These are phyloP conservation scores for Xylaria sp. DNA, from an alignment of 2,329 filamentous ascomycete genomes.

Conservation along the genomic window DNA sequence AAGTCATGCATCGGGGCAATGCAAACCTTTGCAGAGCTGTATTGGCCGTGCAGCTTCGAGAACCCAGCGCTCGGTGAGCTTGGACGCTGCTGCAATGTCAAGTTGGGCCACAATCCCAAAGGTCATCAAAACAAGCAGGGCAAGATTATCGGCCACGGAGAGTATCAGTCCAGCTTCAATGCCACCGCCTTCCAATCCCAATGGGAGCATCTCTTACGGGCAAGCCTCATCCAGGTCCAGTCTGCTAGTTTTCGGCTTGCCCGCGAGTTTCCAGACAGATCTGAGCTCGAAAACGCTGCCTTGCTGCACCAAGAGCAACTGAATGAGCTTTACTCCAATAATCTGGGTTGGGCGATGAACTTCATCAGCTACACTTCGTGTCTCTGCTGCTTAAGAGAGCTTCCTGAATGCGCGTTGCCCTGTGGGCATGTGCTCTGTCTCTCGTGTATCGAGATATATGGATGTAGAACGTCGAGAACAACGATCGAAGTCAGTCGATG, in stretches of 20 bases:
- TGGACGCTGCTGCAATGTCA: constrained; percentile 41
- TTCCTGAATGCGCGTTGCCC: constrained; percentile 41
- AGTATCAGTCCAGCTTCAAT: constrained; percentile 40
- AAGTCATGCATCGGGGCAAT: constrained; percentile 39
- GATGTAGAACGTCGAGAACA: constrained; percentile 39
- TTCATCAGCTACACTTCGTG: constrained; percentile 42
- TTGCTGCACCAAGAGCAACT: constrained; percentile 41
- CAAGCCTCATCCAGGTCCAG: constrained; percentile 39
- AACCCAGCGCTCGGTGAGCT: constrained; percentile 35
- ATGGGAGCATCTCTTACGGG: constrained; percentile 40
- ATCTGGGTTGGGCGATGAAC: constrained; percentile 36
- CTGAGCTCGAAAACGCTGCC: constrained; percentile 40
- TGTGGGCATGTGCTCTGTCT: constrained; percentile 43
- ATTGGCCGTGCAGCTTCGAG: constrained; percentile 41
- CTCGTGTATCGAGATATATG: constrained; percentile 41
- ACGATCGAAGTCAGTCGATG: constrained; percentile 43
- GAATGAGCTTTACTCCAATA: constrained; percentile 41
- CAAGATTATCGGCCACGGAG: constrained; percentile 43
- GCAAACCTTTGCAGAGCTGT: constrained; percentile 40
- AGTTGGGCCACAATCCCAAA: constrained; percentile 42
- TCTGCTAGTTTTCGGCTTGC: constrained; percentile 37
- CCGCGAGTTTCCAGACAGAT: constrained; percentile 38
- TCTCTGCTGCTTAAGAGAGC: constrained; percentile 42
- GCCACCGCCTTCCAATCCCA: constrained; percentile 32
- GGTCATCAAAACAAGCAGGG: constrained; percentile 43